Conservation (phyloP, 306 rosid species). For the Trichosanthes cucumerina region DNA sequence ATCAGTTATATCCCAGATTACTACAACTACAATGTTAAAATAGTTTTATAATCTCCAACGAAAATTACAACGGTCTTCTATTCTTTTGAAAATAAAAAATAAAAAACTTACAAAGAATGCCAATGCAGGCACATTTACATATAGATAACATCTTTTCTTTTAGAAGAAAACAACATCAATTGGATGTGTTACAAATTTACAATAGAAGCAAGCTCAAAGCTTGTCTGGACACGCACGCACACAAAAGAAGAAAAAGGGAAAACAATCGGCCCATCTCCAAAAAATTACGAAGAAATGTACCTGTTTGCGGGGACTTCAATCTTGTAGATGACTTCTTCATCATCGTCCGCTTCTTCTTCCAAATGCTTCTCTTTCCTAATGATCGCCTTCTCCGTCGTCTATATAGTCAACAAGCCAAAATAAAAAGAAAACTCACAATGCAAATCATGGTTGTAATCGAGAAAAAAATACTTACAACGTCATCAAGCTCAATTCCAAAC, state of each 20-base stretch:
- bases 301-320: conserved; percentile 90
- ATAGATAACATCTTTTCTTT: neutral
- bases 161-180: neutral
- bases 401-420: neutral
- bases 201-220: neutral
- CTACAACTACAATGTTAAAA: neutral
- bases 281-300: conserved; percentile 16
- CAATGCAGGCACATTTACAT: neutral
- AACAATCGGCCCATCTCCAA: neutral
- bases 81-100: neutral
- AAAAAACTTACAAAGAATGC: neutral
- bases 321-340: conserved; percentile 53
- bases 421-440: neutral
- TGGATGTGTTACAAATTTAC: neutral
- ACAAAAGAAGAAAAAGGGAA: neutral
- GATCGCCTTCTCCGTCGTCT: conserved; percentile 91
- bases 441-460: neutral
- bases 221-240: neutral
- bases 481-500: conserved; percentile 89
- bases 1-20: neutral
- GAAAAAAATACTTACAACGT: conserved; percentile 42
- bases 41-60: neutral
- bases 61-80: neutral
- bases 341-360: conserved; percentile 41
- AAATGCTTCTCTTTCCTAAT: conserved; percentile 74